These are phyloP conservation scores for Wickerhamiella sergipiensis DNA, from an alignment of 805 yeast genomes.

Conservation along the genomic window DNA sequence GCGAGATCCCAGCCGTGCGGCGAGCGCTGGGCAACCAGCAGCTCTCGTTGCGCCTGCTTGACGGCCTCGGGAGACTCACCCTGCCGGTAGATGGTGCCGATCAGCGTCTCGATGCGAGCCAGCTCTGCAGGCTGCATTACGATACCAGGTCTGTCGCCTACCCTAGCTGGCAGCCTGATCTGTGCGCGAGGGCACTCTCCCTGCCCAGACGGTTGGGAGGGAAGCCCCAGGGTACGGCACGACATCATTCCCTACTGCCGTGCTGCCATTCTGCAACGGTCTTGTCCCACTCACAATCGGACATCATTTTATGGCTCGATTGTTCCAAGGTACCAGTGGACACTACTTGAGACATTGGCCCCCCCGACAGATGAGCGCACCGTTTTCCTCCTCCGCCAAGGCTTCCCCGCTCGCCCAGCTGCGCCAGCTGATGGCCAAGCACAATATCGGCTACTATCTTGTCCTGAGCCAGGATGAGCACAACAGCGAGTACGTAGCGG, in stretches of 20 bases:
- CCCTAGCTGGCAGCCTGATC: not conserved
- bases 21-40: slow-evolving; percentile 48
- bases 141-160: not conserved
- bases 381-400: slow-evolving; percentile 2
- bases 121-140: slow-evolving; percentile 1
- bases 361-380: slow-evolving; percentile 3
- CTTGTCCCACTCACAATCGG: not conserved
- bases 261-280: not conserved
- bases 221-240: not conserved
- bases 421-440: slow-evolving; percentile 48
- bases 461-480: slow-evolving; percentile 89
- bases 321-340: slow-evolving; percentile 6
- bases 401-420: slow-evolving; percentile 39
- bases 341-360: slow-evolving; percentile 4
- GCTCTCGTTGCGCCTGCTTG: slow-evolving; percentile 31
- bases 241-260: not conserved
- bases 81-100: slow-evolving; percentile 12
- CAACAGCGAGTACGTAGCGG: slow-evolving; percentile 77
- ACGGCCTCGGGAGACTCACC: slow-evolving; percentile 6
- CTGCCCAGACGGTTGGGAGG: not conserved
- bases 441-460: slow-evolving; percentile 57
- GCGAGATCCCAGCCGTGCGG: slow-evolving; percentile 46
- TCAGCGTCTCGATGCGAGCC: slow-evolving; percentile 8
- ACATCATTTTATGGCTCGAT: not conserved
- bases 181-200: too few relatives aligned